Conservation (phyloP, 345 rosid genomes). For the Gossypium herbaceum region DNA sequence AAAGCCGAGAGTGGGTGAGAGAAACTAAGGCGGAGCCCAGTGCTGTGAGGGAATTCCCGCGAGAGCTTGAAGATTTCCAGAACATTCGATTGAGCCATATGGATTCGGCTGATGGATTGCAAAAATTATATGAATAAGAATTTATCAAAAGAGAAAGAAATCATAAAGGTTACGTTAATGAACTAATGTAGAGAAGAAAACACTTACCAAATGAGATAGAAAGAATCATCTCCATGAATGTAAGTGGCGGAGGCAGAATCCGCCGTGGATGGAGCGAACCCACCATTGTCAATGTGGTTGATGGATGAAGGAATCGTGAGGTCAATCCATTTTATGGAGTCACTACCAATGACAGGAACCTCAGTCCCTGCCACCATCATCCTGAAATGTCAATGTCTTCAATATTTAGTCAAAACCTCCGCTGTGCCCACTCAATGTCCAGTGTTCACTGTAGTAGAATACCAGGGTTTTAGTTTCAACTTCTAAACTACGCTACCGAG, state of each 20-base stretch:
- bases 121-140: not conserved
- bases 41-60: conserved; percentile 36
- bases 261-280: conserved; percentile 35
- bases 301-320: conserved; percentile 42
- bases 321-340: conserved; percentile 62
- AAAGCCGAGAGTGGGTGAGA: conserved; percentile 62
- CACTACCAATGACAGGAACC: conserved; percentile 66
- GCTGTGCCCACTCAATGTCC: not conserved
- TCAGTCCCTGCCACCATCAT: conserved; percentile 50
- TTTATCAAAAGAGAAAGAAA: too few species aligned
- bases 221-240: conserved; percentile 38
- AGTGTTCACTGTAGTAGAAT: not conserved
- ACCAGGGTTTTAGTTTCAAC: conserved; percentile 1
- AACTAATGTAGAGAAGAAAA: not conserved
- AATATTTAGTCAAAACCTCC: not conserved
- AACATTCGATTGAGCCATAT: conserved; percentile 35
- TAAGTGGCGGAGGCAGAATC: conserved; percentile 57
- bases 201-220: conserved; percentile 46
- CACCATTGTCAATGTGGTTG: not conserved
- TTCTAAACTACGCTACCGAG: not conserved
- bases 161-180: not conserved
- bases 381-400: not conserved
- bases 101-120: conserved; percentile 45
- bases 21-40: conserved; percentile 64
- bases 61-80: conserved; percentile 69